A percentile compares a stretch with the other conserved stretches of the same genome.
phyloP scores from a whole-genome alignment of 1,139 yeast genomes.

The Kodamaea plutei region DNA sequence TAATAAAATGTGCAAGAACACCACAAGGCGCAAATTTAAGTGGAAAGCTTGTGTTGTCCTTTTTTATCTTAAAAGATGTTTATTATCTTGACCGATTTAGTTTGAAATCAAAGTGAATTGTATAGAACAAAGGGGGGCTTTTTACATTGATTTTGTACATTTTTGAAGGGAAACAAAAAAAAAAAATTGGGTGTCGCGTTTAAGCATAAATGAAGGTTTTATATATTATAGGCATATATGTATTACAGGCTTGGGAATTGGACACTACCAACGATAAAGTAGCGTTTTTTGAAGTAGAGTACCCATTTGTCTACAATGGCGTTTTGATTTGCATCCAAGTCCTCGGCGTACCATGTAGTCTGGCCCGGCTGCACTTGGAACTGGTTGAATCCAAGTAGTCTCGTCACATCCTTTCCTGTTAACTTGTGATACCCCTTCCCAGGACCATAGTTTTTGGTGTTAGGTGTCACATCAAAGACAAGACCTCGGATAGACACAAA shows the following conservation, averaged over 20 bases:
- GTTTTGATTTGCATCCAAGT: conserved; percentile 47
- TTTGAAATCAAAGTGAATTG: too few relatives aligned
- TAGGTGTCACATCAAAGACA: conserved; percentile 72
- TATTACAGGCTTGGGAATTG: conserved; percentile 3
- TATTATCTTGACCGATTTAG: too few relatives aligned
- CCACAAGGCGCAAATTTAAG: too few relatives aligned
- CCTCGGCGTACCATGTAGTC: conserved; percentile 45
- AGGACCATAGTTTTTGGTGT: conserved; percentile 66
- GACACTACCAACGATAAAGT: conserved; percentile 32
- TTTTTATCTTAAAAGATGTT: too few relatives aligned
- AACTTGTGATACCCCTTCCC: conserved; percentile 70
- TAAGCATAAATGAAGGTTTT: too few relatives aligned
- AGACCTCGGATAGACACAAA: conserved; percentile 74
- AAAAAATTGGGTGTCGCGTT: too few relatives aligned
- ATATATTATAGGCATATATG: too few relatives aligned
- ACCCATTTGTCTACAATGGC: conserved; percentile 56
- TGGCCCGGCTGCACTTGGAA: conserved; percentile 30
- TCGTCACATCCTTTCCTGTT: conserved; percentile 73
- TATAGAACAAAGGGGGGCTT: too few relatives aligned
- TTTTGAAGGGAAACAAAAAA: too few relatives aligned
- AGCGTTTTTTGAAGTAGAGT: conserved; percentile 50
- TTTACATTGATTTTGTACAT: too few relatives aligned
- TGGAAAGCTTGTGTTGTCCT: too few relatives aligned
- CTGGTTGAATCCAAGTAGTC: conserved; percentile 53
- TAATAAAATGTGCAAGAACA: too few relatives aligned